phyloP scores from a whole-genome alignment of 306 rosid genomes.

The Acacia confusa region DNA sequence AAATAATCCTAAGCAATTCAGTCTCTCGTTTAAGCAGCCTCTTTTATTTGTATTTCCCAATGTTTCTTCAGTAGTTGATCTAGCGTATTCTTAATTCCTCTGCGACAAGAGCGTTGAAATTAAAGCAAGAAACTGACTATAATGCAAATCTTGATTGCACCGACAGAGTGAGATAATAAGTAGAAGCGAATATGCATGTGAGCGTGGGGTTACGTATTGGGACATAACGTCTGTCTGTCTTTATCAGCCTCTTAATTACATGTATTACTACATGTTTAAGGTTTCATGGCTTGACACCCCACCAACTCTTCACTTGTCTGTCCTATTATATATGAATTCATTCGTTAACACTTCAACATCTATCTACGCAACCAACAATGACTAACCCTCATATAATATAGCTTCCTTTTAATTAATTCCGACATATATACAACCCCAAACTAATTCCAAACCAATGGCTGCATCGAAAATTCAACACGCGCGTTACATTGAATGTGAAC shows the following conservation, averaged over 20 bases:
- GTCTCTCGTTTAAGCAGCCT: neutral
- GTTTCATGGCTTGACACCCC: conserved; percentile 7
- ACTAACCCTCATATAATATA: too few species aligned
- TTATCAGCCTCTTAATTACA: neutral
- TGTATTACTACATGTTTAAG: neutral
- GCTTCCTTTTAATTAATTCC: too few species aligned
- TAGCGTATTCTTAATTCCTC: too few species aligned
- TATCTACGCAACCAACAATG: neutral
- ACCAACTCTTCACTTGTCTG: neutral
- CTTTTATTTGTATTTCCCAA: too few species aligned
- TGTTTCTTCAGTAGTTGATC: neutral
- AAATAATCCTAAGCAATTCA: too few species aligned
- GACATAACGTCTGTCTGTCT: neutral
- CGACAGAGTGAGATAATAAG: neutral
- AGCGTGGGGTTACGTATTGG: neutral
- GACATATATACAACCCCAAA: neutral
- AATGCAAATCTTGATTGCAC: neutral
- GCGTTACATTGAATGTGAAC: neutral
- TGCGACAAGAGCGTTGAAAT: too few species aligned
- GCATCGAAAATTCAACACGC: neutral
- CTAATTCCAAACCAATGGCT: neutral
- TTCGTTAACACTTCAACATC: neutral
- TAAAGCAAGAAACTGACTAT: neutral
- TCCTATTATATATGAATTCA: neutral
- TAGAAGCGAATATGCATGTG: neutral